Evolutionary conservation across 164 flowering plant genomes (phyloP).

Genomic region (Malania oleifera): DNA sequence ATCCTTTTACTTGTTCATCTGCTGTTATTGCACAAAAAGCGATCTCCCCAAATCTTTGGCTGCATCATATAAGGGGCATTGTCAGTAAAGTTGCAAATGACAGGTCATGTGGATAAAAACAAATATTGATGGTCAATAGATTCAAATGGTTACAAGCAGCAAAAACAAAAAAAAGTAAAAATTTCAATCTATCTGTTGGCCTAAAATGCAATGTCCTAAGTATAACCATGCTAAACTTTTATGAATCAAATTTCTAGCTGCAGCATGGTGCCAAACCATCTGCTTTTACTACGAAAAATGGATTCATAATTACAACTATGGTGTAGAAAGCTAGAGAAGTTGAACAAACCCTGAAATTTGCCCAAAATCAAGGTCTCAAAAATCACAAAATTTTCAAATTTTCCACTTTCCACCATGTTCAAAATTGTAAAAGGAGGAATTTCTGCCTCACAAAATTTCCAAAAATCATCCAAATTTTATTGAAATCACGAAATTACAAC

Average conservation of each 20-base stretch:
- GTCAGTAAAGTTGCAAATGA: conserved; percentile 2
- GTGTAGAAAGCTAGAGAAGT: too few relatives aligned
- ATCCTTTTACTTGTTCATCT: conserved; percentile 99
- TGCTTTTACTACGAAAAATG: too few relatives aligned
- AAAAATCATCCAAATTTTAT: too few relatives aligned
- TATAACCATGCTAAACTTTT: neutral
- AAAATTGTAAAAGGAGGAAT: too few relatives aligned
- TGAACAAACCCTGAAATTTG: too few relatives aligned
- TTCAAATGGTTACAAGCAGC: neutral
- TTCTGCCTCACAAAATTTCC: too few relatives aligned
- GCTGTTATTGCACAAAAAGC: conserved; percentile 98
- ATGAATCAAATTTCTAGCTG: neutral
- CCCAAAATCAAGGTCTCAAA: too few relatives aligned
- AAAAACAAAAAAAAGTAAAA: neutral
- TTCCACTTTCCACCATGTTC: too few relatives aligned
- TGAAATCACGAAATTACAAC: too few relatives aligned
- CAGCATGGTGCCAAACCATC: neutral
- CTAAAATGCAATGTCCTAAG: neutral
- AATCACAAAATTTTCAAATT: too few relatives aligned
- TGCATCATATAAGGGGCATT: conserved; percentile 17
- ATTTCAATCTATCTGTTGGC: too few relatives aligned
- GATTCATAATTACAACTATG: too few relatives aligned
- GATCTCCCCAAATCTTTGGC: conserved; percentile 98
- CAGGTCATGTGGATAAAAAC: neutral
- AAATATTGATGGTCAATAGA: neutral